A percentile compares a stretch with the other conserved stretches of the same genome.
Conservation (phyloP, 495 filamentous ascomycete genomes). For the Copromyces sp. region DNA sequence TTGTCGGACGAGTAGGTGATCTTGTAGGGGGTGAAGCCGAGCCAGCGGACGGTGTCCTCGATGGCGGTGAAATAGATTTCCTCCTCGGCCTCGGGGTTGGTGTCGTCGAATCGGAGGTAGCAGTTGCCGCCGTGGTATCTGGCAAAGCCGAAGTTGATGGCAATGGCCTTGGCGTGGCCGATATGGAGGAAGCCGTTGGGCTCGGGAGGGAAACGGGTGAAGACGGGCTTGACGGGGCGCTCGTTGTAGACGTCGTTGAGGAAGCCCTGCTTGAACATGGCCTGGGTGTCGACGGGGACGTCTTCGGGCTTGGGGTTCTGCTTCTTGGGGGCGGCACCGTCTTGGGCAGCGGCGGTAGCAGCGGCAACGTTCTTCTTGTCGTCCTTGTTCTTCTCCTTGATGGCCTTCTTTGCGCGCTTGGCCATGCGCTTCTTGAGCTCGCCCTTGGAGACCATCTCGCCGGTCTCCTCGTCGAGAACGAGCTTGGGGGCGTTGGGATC, state of each 20-base stretch:
- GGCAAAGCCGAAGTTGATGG: constrained; percentile 94
- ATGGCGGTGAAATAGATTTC: constrained; percentile 71
- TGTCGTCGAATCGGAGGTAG: constrained; percentile 65
- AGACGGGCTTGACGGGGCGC: constrained; percentile 52
- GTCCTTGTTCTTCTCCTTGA: constrained; percentile 37
- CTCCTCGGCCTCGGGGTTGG: constrained; percentile 76
- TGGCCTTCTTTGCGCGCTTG: constrained; percentile 53
- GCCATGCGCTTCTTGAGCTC: constrained; percentile 55
- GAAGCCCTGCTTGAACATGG: constrained; percentile 81
- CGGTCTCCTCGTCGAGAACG: constrained; percentile 53
- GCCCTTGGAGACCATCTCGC: constrained; percentile 55
- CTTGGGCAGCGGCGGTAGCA: constrained; percentile 8
- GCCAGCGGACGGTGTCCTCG: constrained; percentile 68
- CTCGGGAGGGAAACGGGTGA: constrained; percentile 88
- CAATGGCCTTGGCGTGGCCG: constrained; percentile 93
- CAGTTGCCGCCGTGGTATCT: constrained; percentile 67
- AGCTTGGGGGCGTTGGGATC: constrained; percentile 42
- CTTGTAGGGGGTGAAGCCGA: constrained; percentile 66
- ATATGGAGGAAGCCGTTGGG: constrained; percentile 78
- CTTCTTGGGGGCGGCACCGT: constrained; percentile 28
- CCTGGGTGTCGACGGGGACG: constrained; percentile 48
- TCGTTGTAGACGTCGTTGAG: constrained; percentile 71
- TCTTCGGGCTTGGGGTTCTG: constrained; percentile 35
- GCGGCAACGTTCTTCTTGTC: constrained; percentile 4
- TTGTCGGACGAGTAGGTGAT: constrained; percentile 75